Conservation (phyloP, 345 rosid species). For the Citrus sp. region DNA sequence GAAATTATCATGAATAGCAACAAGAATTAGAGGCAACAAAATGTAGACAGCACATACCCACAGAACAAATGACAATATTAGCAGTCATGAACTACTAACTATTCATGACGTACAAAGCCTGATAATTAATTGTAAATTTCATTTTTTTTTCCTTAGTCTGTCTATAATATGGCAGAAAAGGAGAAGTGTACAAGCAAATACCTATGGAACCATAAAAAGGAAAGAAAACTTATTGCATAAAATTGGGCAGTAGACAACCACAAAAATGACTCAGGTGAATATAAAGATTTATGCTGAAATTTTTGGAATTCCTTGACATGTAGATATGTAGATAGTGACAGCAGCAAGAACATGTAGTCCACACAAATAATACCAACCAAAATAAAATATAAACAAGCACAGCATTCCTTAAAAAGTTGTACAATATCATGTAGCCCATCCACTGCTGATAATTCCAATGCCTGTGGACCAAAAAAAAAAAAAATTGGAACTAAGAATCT, state of each 20-base stretch:
- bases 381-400: constrained; percentile 77
- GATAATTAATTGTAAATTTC: neutral
- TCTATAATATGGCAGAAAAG: neutral
- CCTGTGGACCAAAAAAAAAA: constrained; percentile 92
- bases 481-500: constrained; percentile 87
- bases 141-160: neutral
- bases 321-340: neutral
- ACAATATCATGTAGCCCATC: constrained; percentile 93
- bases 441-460: constrained; percentile 96
- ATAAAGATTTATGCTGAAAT: neutral
- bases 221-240: neutral
- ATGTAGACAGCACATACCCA: constrained; percentile 89
- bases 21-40: constrained; percentile 76
- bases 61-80: constrained; percentile 10
- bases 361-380: constrained; percentile 58
- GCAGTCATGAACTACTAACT: neutral
- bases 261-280: neutral
- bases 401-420: constrained; percentile 98
- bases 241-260: neutral
- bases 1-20: constrained; percentile 86
- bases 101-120: neutral
- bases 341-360: neutral
- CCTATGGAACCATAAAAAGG: neutral
- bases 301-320: neutral
- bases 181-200: neutral